Percentiles rank a stretch among this genome's conserved stretches.
phyloP scores from a whole-genome alignment of 2,329 filamentous ascomycete species.

The Colletotrichum camelliae region DNA sequence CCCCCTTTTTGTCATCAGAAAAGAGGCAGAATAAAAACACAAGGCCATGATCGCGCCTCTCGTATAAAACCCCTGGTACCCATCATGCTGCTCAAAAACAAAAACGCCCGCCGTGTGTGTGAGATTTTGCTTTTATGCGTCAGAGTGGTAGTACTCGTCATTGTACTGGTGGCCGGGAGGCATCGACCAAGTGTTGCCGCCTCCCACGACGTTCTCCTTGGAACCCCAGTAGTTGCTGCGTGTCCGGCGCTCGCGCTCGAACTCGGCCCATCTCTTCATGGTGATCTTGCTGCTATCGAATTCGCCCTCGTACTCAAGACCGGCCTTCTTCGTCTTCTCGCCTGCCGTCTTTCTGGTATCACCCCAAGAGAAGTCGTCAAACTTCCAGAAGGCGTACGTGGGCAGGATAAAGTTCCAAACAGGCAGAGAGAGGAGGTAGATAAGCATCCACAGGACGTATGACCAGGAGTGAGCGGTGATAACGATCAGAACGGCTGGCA shows the following conservation, averaged over 20 bases:
- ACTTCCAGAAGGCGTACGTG: conserved; percentile 97
- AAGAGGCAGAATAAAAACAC: neutral
- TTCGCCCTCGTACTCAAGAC: conserved; percentile 89
- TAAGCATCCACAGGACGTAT: conserved; percentile 96
- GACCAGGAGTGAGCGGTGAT: conserved; percentile 91
- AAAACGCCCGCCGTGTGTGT: conserved; percentile 11
- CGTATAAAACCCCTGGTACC: conserved; percentile 12
- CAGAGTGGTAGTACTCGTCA: conserved; percentile 59
- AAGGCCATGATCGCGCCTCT: conserved; percentile 13
- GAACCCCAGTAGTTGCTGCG: conserved; percentile 58
- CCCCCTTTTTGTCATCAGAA: neutral
- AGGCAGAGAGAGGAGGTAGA: conserved; percentile 91
- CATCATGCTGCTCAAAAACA: conserved; percentile 13
- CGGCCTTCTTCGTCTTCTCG: conserved; percentile 86
- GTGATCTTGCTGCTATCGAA: conserved; percentile 99
- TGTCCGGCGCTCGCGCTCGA: conserved; percentile 72
- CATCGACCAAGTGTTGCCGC: conserved; percentile 47
- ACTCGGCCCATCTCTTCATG: conserved; percentile 99
- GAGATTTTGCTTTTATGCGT: conserved; percentile 41
- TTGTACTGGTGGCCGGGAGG: conserved; percentile 51
- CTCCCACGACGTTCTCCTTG: conserved; percentile 54
- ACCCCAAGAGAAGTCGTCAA: conserved; percentile 99
- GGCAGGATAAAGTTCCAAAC: conserved; percentile 98
- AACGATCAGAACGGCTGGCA: conserved; percentile 90
- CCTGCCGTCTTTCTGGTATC: conserved; percentile 95